These are phyloP conservation scores for Chlorencoelia australis DNA, from an alignment of 2,329 filamentous ascomycete genomes.

Conservation along the genomic window DNA sequence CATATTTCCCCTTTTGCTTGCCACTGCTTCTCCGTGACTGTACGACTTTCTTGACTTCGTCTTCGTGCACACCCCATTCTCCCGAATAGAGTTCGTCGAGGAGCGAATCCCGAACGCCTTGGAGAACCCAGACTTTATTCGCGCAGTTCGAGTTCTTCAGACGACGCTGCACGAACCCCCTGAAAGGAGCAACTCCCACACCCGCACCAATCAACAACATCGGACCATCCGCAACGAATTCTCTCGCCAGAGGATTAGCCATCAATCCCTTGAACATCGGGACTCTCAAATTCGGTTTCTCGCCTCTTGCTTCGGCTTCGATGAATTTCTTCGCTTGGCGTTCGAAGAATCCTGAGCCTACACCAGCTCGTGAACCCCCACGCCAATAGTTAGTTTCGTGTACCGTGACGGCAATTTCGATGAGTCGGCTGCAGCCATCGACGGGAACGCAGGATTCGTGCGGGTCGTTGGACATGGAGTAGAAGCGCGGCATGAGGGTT, in stretches of 20 bases:
- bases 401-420: slow-evolving; percentile 95
- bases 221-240: slow-evolving; percentile 87
- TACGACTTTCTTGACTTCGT: slow-evolving; percentile 73
- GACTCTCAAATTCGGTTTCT: slow-evolving; percentile 56
- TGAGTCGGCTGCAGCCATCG: slow-evolving; percentile 55
- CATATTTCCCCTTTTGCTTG: slow-evolving; percentile 64
- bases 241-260: slow-evolving; percentile 86
- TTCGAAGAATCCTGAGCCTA: slow-evolving; percentile 90
- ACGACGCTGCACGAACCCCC: slow-evolving; percentile 90
- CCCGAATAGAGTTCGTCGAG: slow-evolving; percentile 95
- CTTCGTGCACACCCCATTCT: slow-evolving; percentile 90
- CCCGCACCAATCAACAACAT: slow-evolving; percentile 97
- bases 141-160: slow-evolving; percentile 91
- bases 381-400: slow-evolving; percentile 80
- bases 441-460: slow-evolving; percentile 43
- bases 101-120: slow-evolving; percentile 86
- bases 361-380: slow-evolving; percentile 62
- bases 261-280: slow-evolving; percentile 99
- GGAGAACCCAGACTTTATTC: slow-evolving; percentile 96
- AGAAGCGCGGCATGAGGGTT: slow-evolving; percentile 94
- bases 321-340: slow-evolving; percentile 67
- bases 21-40: slow-evolving; percentile 54
- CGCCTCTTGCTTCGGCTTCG: slow-evolving; percentile 52
- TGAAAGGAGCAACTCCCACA: slow-evolving; percentile 94
- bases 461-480: slow-evolving; percentile 94